phyloP scores from a whole-genome alignment of 495 filamentous ascomycete species.

The Neurospora discreta region DNA sequence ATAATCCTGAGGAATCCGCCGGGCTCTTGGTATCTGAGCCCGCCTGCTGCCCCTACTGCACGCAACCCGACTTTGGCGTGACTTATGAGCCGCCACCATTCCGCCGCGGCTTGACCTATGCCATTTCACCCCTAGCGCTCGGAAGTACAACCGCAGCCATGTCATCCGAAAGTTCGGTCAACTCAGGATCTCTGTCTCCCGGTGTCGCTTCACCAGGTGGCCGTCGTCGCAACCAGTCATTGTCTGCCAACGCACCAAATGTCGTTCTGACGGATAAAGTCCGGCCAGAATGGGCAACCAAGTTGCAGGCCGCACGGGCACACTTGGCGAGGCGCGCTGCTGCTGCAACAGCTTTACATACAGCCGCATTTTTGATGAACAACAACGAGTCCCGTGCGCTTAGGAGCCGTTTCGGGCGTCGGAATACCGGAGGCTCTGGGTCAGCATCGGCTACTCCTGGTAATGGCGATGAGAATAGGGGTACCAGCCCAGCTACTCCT shows the following conservation, averaged over 20 bases:
- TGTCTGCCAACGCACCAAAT: constrained; percentile 66
- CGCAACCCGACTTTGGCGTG: constrained; percentile 87
- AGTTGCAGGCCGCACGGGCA: constrained; percentile 71
- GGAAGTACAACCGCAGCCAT: constrained; percentile 53
- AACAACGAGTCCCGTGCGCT: constrained; percentile 38
- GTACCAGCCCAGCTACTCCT: constrained; percentile 9
- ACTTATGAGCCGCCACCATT: constrained; percentile 85
- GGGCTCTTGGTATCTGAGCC: constrained; percentile 76
- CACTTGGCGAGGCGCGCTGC: constrained; percentile 80
- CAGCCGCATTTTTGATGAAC: constrained; percentile 86
- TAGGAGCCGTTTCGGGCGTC: constrained; percentile 36
- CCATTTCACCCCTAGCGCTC: constrained; percentile 28
- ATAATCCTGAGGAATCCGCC: constrained; percentile 39
- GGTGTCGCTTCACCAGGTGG: constrained; percentile 2
- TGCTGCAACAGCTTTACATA: constrained; percentile 88
- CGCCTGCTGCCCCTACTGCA: constrained; percentile 91
- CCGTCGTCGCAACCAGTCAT: constrained; percentile 61
- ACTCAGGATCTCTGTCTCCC: constrained; percentile 33
- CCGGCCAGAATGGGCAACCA: constrained; percentile 88
- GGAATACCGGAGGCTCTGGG: constrained; percentile 31
- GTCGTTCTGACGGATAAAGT: constrained; percentile 89
- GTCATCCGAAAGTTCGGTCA: constrained; percentile 46
- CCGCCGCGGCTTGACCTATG: constrained; percentile 69
- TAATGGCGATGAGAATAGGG: constrained; percentile 18
- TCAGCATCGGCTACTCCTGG: constrained; percentile 18